Percentiles rank a stretch among this genome's conserved stretches.
Conservation (phyloP, 202 grass and related monocot genomes). For the Zizania palustris region DNA sequence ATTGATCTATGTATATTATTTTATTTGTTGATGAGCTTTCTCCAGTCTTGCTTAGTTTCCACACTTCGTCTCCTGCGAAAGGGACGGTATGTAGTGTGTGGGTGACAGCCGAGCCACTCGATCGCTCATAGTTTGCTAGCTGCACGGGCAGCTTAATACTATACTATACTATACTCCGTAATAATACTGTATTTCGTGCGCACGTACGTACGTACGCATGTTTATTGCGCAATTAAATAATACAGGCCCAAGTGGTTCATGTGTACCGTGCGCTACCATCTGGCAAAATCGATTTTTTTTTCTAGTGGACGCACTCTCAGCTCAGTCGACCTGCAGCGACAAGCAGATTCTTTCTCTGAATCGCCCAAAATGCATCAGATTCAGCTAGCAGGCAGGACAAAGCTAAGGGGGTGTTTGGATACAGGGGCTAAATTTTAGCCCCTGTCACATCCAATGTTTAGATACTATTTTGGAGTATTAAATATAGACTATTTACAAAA, state of each 20-base stretch:
- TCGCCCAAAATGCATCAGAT: slow-evolving; percentile 5
- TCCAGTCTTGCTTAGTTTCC: too few relatives aligned
- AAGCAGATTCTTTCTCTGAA: not conserved
- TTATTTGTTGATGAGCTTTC: too few relatives aligned
- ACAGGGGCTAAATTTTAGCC: too few relatives aligned
- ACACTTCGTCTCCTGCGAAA: not conserved
- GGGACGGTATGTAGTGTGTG: not conserved
- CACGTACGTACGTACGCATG: not conserved
- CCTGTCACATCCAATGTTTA: too few relatives aligned
- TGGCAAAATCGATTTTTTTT: not conserved
- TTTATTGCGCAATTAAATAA: not conserved
- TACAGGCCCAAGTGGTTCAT: not conserved
- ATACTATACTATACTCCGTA: not conserved
- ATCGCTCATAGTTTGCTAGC: not conserved
- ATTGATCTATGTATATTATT: too few relatives aligned
- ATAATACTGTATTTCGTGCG: not conserved
- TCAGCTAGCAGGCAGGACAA: not conserved
- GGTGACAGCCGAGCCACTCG: not conserved
- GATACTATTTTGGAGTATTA: too few relatives aligned
- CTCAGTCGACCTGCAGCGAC: not conserved
- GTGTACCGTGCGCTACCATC: not conserved
- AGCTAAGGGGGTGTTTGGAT: too few relatives aligned
- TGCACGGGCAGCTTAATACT: not conserved
- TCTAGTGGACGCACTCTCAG: slow-evolving; percentile 9
- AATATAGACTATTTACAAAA: too few relatives aligned